These are phyloP conservation scores for Naganishia friedmannii DNA, from an alignment of 768 basidiomycete genomes.

Conservation along the genomic window DNA sequence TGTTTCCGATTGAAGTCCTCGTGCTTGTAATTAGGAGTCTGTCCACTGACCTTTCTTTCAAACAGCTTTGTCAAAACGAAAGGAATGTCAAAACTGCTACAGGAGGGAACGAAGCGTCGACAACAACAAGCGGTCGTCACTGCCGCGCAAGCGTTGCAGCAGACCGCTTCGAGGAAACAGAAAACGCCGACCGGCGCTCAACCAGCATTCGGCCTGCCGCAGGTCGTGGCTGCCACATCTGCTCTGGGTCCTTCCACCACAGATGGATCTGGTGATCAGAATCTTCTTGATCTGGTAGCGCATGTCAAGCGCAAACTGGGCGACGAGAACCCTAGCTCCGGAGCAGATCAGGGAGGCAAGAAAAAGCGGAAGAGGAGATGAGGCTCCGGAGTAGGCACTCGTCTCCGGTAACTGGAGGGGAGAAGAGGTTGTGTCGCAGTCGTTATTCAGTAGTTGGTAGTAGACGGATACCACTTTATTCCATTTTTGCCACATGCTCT, in stretches of 20 bases:
- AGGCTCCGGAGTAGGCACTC: neutral
- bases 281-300: constrained; percentile 69
- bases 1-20: neutral
- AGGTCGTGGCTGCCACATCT: constrained; percentile 23
- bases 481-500: too few species aligned
- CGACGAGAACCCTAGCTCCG: constrained; percentile 29
- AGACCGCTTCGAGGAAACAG: constrained; percentile 19
- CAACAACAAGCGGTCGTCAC: constrained; percentile 20
- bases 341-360: constrained; percentile 31
- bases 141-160: constrained; percentile 14
- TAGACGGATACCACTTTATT: too few species aligned
- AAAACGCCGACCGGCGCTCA: constrained; percentile 4
- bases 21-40: neutral
- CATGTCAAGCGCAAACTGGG: constrained; percentile 77
- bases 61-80: constrained; percentile 86
- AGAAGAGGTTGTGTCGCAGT: neutral
- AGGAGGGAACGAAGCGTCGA: constrained; percentile 73
- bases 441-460: neutral
- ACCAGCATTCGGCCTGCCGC: neutral
- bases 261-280: constrained; percentile 39
- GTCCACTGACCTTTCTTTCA: constrained; percentile 13
- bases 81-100: constrained; percentile 77
- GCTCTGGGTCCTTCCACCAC: neutral
- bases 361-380: constrained; percentile 23
- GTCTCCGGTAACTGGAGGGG: neutral